phyloP scores from a whole-genome alignment of 139 green algal species.

The Yamagishiella unicocca region DNA sequence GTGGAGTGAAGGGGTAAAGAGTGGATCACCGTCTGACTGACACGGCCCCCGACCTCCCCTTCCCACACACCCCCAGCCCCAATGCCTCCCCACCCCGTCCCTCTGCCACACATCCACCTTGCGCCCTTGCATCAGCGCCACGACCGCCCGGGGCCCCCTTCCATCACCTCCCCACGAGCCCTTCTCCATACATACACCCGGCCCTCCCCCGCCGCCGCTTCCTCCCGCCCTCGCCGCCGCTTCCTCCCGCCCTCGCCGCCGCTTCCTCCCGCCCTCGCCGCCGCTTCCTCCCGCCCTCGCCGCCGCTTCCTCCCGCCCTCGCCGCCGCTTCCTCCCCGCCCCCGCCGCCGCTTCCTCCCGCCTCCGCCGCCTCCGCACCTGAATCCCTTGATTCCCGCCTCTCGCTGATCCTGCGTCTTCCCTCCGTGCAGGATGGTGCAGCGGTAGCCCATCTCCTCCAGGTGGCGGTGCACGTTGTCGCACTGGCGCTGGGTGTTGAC shows the following conservation, averaged over 20 bases:
- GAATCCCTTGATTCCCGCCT: slow-evolving; percentile 91
- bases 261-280: background rate
- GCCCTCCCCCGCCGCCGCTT: background rate
- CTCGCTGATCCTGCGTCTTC: slow-evolving; percentile 93
- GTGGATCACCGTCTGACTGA: too few species aligned
- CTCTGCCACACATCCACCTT: too few species aligned
- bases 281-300: background rate
- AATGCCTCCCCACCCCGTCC: too few species aligned
- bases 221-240: background rate
- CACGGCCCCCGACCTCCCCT: too few species aligned
- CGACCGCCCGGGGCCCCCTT: too few species aligned
- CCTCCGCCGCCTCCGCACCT: slow-evolving; percentile 7
- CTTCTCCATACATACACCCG: background rate
- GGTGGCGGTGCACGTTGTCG: slow-evolving; percentile 80
- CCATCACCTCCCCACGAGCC: background rate
- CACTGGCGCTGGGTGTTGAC: slow-evolving; percentile 95
- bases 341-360: background rate
- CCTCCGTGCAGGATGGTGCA: slow-evolving; percentile 93
- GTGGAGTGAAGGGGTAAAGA: too few species aligned
- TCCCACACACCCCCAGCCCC: too few species aligned
- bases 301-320: background rate
- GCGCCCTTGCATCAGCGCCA: too few species aligned
- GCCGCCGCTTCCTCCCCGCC: too few species aligned
- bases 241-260: background rate
- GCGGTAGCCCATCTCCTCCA: slow-evolving; percentile 70